Conservation (phyloP, 306 rosid genomes). For the Benincasa hispida region DNA sequence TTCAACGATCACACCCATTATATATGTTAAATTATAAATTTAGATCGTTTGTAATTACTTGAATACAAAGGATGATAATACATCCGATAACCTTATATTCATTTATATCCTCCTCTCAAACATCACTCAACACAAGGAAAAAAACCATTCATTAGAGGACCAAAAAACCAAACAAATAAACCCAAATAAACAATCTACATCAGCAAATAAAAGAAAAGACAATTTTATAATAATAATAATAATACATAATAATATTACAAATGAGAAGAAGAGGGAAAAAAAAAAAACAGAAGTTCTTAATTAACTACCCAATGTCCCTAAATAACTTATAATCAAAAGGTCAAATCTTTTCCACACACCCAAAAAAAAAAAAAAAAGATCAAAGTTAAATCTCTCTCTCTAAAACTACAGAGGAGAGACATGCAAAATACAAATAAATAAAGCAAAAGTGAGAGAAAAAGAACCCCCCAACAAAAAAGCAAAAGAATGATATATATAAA, state of each 20-base stretch:
- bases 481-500: slow-evolving; percentile 6
- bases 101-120: background rate
- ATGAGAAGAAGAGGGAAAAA: background rate
- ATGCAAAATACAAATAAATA: background rate
- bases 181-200: background rate
- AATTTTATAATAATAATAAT: background rate
- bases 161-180: background rate
- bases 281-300: background rate
- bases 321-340: background rate
- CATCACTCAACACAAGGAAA: background rate
- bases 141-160: background rate
- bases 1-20: too few species aligned
- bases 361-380: background rate
- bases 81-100: background rate
- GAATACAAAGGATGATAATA: background rate
- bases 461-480: background rate
- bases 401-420: background rate
- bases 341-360: background rate
- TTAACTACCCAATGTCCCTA: background rate
- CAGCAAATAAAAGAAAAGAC: background rate
- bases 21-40: too few species aligned
- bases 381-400: background rate
- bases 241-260: background rate
- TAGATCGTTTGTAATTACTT: too few species aligned
- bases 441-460: background rate